Percentiles rank a stretch among this genome's conserved stretches.
phyloP scores from a whole-genome alignment of 768 basidiomycete species.

The Rhizopogon sp. region DNA sequence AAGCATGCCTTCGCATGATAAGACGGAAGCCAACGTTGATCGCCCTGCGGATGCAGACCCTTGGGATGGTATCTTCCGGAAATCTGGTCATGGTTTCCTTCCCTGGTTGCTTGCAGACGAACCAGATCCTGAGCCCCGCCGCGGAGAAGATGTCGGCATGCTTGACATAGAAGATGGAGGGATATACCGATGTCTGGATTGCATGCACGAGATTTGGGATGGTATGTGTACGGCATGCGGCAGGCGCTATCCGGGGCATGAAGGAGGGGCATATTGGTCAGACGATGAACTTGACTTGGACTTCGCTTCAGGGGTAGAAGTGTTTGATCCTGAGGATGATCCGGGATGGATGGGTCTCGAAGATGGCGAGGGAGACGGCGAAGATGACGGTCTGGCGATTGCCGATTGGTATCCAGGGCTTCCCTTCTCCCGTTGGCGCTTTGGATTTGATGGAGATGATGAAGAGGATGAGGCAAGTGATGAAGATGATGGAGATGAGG shows the following conservation, averaged over 20 bases:
- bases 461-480: slow-evolving; percentile 16
- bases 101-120: slow-evolving; percentile 15
- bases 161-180: slow-evolving; percentile 72
- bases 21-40: slow-evolving; percentile 21
- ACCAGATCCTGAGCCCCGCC: slow-evolving; percentile 13
- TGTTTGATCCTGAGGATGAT: slow-evolving; percentile 23
- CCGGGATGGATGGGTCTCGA: slow-evolving; percentile 29
- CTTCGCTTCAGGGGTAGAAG: slow-evolving; percentile 33
- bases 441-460: slow-evolving; percentile 9
- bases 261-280: slow-evolving; percentile 18
- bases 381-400: slow-evolving; percentile 17
- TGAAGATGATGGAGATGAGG: slow-evolving; percentile 16
- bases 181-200: slow-evolving; percentile 71
- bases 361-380: slow-evolving; percentile 29
- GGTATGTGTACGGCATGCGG: slow-evolving; percentile 61
- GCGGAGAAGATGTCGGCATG: slow-evolving; percentile 49
- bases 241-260: slow-evolving; percentile 54
- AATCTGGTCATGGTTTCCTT: slow-evolving; percentile 11
- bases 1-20: slow-evolving; percentile 6
- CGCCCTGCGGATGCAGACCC: slow-evolving; percentile 40
- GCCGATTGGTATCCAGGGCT: slow-evolving; percentile 15
- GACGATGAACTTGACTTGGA: slow-evolving; percentile 30
- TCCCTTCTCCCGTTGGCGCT: slow-evolving; percentile 12
- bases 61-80: slow-evolving; percentile 62
- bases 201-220: slow-evolving; percentile 74